A percentile compares a stretch with the other conserved stretches of the same genome.
phyloP scores from a whole-genome alignment of 257 asterid species.

The Salvia splendens region DNA sequence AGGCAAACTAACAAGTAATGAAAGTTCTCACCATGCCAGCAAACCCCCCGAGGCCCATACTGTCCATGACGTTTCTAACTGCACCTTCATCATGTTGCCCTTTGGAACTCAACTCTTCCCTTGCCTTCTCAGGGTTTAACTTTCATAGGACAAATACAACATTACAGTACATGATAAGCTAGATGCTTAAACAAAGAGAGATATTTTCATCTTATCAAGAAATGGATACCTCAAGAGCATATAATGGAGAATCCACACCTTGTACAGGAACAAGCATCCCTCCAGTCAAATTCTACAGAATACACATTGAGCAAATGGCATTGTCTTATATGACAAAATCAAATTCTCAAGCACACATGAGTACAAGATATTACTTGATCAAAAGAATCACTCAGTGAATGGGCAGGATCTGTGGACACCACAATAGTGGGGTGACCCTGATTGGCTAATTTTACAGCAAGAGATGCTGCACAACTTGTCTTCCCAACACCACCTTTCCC shows the following conservation, averaged over 20 bases:
- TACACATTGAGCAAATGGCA: slow-evolving; percentile 17
- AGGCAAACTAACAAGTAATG: slow-evolving; percentile 5
- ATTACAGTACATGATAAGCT: slow-evolving; percentile 16
- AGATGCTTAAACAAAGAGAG: slow-evolving; percentile 9
- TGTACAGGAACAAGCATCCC: slow-evolving; percentile 68
- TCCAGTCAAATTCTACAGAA: slow-evolving; percentile 64
- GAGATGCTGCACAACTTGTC: slow-evolving; percentile 85
- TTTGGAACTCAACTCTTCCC: slow-evolving; percentile 51
- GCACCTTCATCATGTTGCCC: slow-evolving; percentile 44
- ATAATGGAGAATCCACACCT: slow-evolving; percentile 71
- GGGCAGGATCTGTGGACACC: slow-evolving; percentile 79
- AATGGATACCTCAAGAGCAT: slow-evolving; percentile 64
- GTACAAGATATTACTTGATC: slow-evolving; percentile 55
- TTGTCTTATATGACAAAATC: slow-evolving; percentile 3
- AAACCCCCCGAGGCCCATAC: slow-evolving; percentile 71
- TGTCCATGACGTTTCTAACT: slow-evolving; percentile 56
- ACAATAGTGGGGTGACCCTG: slow-evolving; percentile 67
- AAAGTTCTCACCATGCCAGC: slow-evolving; percentile 56
- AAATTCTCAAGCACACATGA: slow-evolving; percentile 6
- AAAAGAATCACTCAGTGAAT: slow-evolving; percentile 76
- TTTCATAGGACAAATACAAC: slow-evolving; percentile 29
- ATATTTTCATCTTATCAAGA: slow-evolving; percentile 20
- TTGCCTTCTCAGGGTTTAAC: slow-evolving; percentile 66
- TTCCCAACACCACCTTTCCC: slow-evolving; percentile 92
- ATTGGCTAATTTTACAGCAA: slow-evolving; percentile 71